These are phyloP conservation scores for Metschnikowia continentalis DNA, from an alignment of 805 yeast genomes.

Conservation along the genomic window DNA sequence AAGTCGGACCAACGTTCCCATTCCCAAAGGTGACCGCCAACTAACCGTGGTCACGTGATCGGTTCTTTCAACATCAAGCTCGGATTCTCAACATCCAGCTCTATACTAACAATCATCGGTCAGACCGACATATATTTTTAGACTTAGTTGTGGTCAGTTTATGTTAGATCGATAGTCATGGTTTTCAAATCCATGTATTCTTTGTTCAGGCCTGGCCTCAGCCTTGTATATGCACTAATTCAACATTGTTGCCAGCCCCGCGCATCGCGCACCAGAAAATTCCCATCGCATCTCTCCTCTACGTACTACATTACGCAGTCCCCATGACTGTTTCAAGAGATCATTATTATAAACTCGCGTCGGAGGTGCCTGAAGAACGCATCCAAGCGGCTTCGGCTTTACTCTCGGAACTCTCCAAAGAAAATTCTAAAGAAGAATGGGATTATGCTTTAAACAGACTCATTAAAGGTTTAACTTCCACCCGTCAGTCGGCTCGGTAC, in stretches of 20 bases:
- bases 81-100: not conserved
- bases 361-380: conserved; percentile 71
- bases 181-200: too few relatives aligned
- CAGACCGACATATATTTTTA: not conserved
- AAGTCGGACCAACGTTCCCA: conserved; percentile 93
- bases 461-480: conserved; percentile 74
- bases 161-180: too few relatives aligned
- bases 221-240: conserved; percentile 9
- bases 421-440: conserved; percentile 57
- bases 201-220: not conserved
- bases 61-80: conserved; percentile 17
- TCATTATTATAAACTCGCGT: conserved; percentile 70
- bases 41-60: not conserved
- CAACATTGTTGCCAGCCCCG: conserved; percentile 17
- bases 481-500: conserved; percentile 76
- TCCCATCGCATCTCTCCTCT: conserved; percentile 4
- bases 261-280: not conserved
- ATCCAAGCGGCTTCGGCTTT: conserved; percentile 65
- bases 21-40: conserved; percentile 55
- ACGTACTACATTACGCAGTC: not conserved
- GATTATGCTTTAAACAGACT: conserved; percentile 75
- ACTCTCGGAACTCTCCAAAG: conserved; percentile 52
- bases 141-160: too few relatives aligned
- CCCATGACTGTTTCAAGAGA: conserved; percentile 60
- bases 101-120: not conserved